Evolutionary conservation across 2,329 filamentous ascomycete species (phyloP), one percentile per base, ranked within the genome.

Genomic region (Fusarium sp.): DNA sequence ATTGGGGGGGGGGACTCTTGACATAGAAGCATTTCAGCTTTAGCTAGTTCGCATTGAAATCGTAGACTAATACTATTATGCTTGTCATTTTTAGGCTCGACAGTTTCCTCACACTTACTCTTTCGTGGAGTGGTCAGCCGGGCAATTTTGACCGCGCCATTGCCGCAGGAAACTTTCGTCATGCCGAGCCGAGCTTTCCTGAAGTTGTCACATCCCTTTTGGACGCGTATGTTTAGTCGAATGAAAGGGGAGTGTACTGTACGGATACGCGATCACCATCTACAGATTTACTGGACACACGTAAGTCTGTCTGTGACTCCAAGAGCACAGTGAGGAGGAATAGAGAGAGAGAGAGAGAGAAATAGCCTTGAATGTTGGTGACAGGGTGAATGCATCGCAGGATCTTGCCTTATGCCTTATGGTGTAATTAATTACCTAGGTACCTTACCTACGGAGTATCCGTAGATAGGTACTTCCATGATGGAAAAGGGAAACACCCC

Each of bases 101-200:
- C 14, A n/a, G 57, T 40, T 55, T 61, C 22, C 19, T 41, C 33
- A 8, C 5, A 17, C 4, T 35, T 52, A 30, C 39, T 40, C 7
- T 30, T 37, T 55, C 30, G 6, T 17, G 41, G 14, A 30, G 19
- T 35, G 14, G 35, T 37, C 17, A n/a, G 35, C 41, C 33, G 41
- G 45, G 15, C 33, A 47, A 39, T 52, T 53, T 53, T 68, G 25
- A 53, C 65, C 45, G 54, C 46, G 56, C 65, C 65, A 62, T 61
- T 65, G 39, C 65, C 47, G 47, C 54, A 61, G 32, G 40, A 55
- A 37, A 44, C 55, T 47, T 64, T 71, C 61, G 69, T 65, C 71
- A 71, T 73, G 65, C 62, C 62, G 67, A 67, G 59, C 56, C 62
- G 67, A 67, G 59, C 56, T 45, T 59, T 65, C 52, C 63, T 37